Evolutionary conservation across 2,329 filamentous ascomycete genomes (phyloP).

Genomic region (Xylaria polymorpha): DNA sequence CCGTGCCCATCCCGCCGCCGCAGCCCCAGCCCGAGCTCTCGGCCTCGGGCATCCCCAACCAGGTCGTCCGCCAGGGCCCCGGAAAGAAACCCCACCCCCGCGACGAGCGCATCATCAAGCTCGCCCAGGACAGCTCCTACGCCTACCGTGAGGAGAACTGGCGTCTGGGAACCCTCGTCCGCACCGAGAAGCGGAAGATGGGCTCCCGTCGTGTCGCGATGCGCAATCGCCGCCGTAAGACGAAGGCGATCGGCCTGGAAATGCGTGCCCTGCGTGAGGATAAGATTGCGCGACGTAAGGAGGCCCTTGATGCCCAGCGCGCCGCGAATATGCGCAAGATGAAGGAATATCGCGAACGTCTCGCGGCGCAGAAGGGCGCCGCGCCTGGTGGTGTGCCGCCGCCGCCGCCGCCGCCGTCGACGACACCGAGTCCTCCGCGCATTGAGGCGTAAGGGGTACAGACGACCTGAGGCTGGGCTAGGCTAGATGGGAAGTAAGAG

Average conservation of each 20-base stretch:
- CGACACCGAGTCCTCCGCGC: slow-evolving; percentile 13
- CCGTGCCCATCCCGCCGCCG: slow-evolving; percentile 57
- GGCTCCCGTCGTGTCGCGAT: slow-evolving; percentile 60
- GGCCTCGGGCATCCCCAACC: slow-evolving; percentile 62
- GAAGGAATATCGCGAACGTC: slow-evolving; percentile 42
- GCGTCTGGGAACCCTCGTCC: slow-evolving; percentile 65
- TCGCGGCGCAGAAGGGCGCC: slow-evolving; percentile 27
- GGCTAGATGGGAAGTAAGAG: background rate
- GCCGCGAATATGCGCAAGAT: slow-evolving; percentile 41
- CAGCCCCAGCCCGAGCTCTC: slow-evolving; percentile 55
- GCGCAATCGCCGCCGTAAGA: slow-evolving; percentile 60
- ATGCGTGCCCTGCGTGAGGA: slow-evolving; percentile 49
- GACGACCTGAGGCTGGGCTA: background rate
- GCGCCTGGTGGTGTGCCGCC: slow-evolving; percentile 8
- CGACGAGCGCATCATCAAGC: slow-evolving; percentile 60
- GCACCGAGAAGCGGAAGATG: slow-evolving; percentile 60
- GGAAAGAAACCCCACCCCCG: slow-evolving; percentile 51
- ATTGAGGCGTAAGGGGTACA: slow-evolving; percentile 14
- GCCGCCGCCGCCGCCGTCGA: background rate
- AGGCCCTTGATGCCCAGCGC: slow-evolving; percentile 46
- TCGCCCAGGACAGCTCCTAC: slow-evolving; percentile 62
- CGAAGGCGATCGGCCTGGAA: slow-evolving; percentile 47
- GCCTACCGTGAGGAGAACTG: slow-evolving; percentile 71
- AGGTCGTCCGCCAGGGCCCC: slow-evolving; percentile 54
- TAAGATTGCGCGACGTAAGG: slow-evolving; percentile 49